Percentiles rank a stretch among this genome's conserved stretches.
phyloP scores from a whole-genome alignment of 305 asterid species.

The Solanum aculeatissimum region DNA sequence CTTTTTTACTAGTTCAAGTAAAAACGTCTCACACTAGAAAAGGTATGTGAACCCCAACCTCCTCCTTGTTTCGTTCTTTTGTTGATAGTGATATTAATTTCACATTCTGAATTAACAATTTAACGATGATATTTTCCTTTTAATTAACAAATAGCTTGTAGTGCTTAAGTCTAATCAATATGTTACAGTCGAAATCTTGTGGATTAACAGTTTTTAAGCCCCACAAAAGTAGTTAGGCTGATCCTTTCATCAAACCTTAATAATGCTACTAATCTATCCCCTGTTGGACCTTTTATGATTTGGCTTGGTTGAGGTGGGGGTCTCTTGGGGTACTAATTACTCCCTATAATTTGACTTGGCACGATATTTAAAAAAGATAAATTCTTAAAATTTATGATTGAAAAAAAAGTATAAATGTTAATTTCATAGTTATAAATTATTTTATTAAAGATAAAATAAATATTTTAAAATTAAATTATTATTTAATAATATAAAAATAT shows the following conservation, averaged over 20 bases:
- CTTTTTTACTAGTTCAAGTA: not conserved
- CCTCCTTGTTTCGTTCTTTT: not conserved
- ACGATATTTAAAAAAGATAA: too few species aligned
- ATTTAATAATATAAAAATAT: too few species aligned
- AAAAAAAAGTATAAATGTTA: too few species aligned
- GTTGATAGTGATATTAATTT: not conserved
- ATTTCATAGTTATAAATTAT: too few species aligned
- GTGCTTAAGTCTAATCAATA: not conserved
- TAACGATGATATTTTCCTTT: not conserved
- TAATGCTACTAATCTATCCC: not conserved
- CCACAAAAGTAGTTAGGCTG: not conserved
- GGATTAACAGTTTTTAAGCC: not conserved
- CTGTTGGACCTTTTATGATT: not conserved
- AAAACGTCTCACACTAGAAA: not conserved
- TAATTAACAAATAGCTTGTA: not conserved
- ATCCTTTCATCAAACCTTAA: not conserved
- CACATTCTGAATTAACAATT: not conserved
- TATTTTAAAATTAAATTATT: too few species aligned
- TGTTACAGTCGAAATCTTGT: not conserved
- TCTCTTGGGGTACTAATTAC: too few species aligned
- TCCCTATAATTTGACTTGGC: too few species aligned
- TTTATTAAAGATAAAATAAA: too few species aligned
- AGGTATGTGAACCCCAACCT: not conserved
- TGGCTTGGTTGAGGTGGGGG: not conserved
- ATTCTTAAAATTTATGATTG: too few species aligned